These are phyloP conservation scores for Calvatia gigantea DNA, from an alignment of 768 basidiomycete genomes.

Conservation along the genomic window DNA sequence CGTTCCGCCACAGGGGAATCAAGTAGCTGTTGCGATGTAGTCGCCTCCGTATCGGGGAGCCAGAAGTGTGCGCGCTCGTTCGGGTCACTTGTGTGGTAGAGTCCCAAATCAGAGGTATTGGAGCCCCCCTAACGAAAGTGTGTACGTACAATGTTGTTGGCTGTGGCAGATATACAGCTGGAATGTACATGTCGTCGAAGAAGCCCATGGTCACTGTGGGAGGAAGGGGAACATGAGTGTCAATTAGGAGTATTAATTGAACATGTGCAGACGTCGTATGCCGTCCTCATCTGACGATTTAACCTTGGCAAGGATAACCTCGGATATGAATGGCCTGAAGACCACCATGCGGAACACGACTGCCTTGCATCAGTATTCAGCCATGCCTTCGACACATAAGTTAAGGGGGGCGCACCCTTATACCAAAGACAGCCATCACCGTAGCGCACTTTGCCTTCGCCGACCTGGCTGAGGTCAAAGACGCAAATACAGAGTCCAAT, in stretches of 20 bases:
- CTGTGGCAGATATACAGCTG: conserved; percentile 73
- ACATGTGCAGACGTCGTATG: conserved; percentile 62
- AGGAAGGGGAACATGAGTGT: not conserved
- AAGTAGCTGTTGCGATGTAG: conserved; percentile 57
- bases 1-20: conserved; percentile 63
- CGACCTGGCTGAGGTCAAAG: conserved; percentile 81
- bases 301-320: conserved; percentile 87
- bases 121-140: not conserved
- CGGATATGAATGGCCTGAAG: conserved; percentile 87
- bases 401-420: conserved; percentile 55
- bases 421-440: conserved; percentile 96
- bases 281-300: conserved; percentile 84
- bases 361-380: conserved; percentile 26
- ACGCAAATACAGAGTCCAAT: conserved; percentile 89
- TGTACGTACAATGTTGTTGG: conserved; percentile 75
- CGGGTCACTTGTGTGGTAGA: conserved; percentile 51
- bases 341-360: conserved; percentile 88
- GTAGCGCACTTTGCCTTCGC: conserved; percentile 91
- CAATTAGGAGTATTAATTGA: not conserved
- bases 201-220: conserved; percentile 78
- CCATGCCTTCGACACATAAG: not conserved
- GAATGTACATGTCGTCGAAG: conserved; percentile 93
- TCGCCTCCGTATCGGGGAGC: conserved; percentile 60
- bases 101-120: not conserved
- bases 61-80: conserved; percentile 85